phyloP scores from a whole-genome alignment of 2,329 filamentous ascomycete genomes.

The Botrytis tulipae region DNA sequence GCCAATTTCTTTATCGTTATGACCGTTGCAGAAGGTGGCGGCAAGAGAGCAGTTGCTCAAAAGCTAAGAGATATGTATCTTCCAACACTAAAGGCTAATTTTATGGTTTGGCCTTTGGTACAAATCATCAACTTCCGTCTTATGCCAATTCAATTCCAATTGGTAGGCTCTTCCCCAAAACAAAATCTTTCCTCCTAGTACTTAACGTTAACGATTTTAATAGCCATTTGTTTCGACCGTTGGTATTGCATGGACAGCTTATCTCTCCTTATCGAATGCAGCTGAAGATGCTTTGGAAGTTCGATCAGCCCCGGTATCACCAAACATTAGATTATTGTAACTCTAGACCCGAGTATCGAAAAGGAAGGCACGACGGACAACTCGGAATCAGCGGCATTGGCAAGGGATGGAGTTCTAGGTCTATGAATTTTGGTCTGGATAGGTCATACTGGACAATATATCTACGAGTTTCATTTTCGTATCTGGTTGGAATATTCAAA shows the following conservation, averaged over 20 bases:
- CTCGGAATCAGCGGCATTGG: slow-evolving; percentile 22
- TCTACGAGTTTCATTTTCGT: slow-evolving; percentile 14
- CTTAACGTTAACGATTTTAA: slow-evolving; percentile 9
- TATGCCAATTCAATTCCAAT: slow-evolving; percentile 93
- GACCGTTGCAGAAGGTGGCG: slow-evolving; percentile 92
- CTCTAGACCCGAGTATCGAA: slow-evolving; percentile 25
- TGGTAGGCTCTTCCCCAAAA: slow-evolving; percentile 60
- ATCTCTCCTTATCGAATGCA: slow-evolving; percentile 88
- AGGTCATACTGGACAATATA: neutral
- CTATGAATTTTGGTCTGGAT: neutral
- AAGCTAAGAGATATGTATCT: slow-evolving; percentile 95
- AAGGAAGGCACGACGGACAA: slow-evolving; percentile 18
- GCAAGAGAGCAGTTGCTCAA: slow-evolving; percentile 70
- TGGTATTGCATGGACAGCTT: slow-evolving; percentile 97
- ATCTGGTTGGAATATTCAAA: slow-evolving; percentile 9
- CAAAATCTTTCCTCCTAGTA: slow-evolving; percentile 20
- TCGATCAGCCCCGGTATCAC: slow-evolving; percentile 38
- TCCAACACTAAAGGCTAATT: slow-evolving; percentile 94
- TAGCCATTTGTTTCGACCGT: slow-evolving; percentile 94
- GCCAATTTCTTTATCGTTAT: slow-evolving; percentile 92
- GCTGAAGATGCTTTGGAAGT: slow-evolving; percentile 52
- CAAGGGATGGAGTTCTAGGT: slow-evolving; percentile 15
- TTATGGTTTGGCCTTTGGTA: slow-evolving; percentile 89
- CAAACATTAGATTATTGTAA: slow-evolving; percentile 38
- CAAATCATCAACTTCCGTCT: slow-evolving; percentile 96